These are phyloP conservation scores for Actinidia polygama DNA, from an alignment of 179 eudicot genomes.

Conservation along the genomic window DNA sequence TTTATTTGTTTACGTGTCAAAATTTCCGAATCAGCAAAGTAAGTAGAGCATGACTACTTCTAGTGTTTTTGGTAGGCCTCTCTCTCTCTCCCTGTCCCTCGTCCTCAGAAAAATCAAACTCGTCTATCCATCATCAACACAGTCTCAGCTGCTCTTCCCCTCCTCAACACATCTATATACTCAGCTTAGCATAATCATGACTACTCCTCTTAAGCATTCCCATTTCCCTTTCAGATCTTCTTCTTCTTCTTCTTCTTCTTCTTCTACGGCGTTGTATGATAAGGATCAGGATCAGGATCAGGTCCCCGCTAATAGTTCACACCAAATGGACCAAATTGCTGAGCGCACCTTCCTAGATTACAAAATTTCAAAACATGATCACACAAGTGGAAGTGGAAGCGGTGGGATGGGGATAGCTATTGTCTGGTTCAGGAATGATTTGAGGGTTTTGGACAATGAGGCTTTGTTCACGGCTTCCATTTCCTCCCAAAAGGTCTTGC, in stretches of 20 bases:
- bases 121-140: too few relatives aligned
- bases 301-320: slow-evolving; percentile 47
- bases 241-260: background rate
- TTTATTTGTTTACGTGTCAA: too few relatives aligned
- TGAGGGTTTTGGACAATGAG: slow-evolving; percentile 91
- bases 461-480: slow-evolving; percentile 74
- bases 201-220: too few relatives aligned
- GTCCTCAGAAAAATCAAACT: too few relatives aligned
- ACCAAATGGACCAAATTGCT: slow-evolving; percentile 48
- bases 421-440: slow-evolving; percentile 90
- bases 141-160: too few relatives aligned
- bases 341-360: slow-evolving; percentile 58
- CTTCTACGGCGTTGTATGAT: background rate
- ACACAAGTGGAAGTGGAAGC: slow-evolving; percentile 34
- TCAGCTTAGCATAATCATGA: too few relatives aligned
- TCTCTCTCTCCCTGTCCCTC: too few relatives aligned
- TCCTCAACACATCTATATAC: too few relatives aligned
- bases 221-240: background rate
- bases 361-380: slow-evolving; percentile 9
- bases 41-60: too few relatives aligned
- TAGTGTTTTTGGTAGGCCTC: too few relatives aligned
- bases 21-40: too few relatives aligned
- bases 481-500: slow-evolving; percentile 69
- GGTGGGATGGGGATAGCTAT: slow-evolving; percentile 76
- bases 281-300: background rate